Conservation (phyloP, 2,329 filamentous ascomycete species). For the Metarhizium rileyi region DNA sequence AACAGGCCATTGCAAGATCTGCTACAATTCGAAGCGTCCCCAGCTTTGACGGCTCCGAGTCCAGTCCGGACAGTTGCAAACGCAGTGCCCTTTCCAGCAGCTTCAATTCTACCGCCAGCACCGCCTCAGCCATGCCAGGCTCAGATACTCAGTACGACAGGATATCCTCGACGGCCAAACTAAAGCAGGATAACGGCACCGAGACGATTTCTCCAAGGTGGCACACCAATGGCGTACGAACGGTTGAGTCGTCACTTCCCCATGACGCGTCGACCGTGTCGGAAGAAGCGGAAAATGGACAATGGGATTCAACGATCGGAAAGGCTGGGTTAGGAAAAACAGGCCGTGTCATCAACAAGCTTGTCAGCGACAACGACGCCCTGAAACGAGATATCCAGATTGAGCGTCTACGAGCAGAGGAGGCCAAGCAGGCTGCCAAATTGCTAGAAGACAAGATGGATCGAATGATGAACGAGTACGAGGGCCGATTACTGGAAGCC, state of each 20-base stretch:
- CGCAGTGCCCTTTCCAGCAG: conserved; percentile 48
- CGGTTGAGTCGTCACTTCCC: conserved; percentile 20
- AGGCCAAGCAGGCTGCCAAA: conserved; percentile 58
- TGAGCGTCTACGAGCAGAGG: conserved; percentile 55
- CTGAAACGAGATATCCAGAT: conserved; percentile 64
- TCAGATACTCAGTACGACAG: conserved; percentile 24
- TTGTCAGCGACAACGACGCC: conserved; percentile 72
- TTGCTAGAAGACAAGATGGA: conserved; percentile 65
- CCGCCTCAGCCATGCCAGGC: conserved; percentile 30
- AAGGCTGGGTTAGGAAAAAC: conserved; percentile 65
- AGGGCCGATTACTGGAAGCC: conserved; percentile 58
- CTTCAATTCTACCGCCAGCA: conserved; percentile 43
- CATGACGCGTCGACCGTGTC: conserved; percentile 17
- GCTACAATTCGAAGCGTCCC: conserved; percentile 47
- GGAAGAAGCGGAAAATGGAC: conserved; percentile 26
- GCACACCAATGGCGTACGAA: conserved; percentile 20
- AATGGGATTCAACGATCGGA: conserved; percentile 59
- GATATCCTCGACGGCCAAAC: conserved; percentile 23
- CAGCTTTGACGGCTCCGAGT: conserved; percentile 42
- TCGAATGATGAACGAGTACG: conserved; percentile 56
- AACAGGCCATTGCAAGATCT: conserved; percentile 23
- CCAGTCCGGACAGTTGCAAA: conserved; percentile 34
- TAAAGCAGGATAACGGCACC: conserved; percentile 23
- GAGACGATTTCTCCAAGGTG: conserved; percentile 20
- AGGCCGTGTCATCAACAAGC: conserved; percentile 68